Evolutionary conservation across 2,329 filamentous ascomycete species (phyloP), one percentile per base, ranked within the genome.

Genomic region (Diplodia sapinea): DNA sequence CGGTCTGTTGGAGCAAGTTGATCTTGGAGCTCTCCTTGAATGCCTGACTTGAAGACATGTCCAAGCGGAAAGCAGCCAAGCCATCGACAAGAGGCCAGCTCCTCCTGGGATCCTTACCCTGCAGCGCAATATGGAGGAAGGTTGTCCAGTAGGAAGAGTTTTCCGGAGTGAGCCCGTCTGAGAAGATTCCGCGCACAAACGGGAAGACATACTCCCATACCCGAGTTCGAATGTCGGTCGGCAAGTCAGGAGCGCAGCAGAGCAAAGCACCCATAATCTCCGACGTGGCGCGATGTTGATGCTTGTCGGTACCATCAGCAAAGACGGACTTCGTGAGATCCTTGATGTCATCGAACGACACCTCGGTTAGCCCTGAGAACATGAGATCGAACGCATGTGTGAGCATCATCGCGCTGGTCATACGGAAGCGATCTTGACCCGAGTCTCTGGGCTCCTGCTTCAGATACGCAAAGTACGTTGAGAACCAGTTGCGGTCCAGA

Each of bases 1-100:
- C 91, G 70, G 92, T 87, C 72, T 96, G 93, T 72, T 97, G 93
- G 20, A 99, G 84, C 36, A 99, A 83, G 71, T 95, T 90, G 17
- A 99, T 92, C 82, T 98, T 97, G 33, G 94, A 96, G 66, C 94
- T 97, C 78, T 99, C 96, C 78, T 99, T 99, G 85, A 99, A 99
- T 0, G 95, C 95, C 4, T 96, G 95, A 76, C 98, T 97, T 0
- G 94, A 97, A 6, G 88, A 84, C 90, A 98, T 94, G 76, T 99
- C 95, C 11, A 99, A 84, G 36, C 93, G 87, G 86, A 98, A 98
- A 65, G 89, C 88, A 56, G 91, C 87, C 23, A 99, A 84, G 79
- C 88, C 90, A 70, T 95, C 90, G 43, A 97, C 87, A 70, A 99
- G 85, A 71, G 96, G 94, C 83, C 91, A 93, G 3, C 89, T 89